Percentiles rank a stretch among this genome's conserved stretches.
Conservation (phyloP, 345 rosid species). For the Kandelia obovata region DNA sequence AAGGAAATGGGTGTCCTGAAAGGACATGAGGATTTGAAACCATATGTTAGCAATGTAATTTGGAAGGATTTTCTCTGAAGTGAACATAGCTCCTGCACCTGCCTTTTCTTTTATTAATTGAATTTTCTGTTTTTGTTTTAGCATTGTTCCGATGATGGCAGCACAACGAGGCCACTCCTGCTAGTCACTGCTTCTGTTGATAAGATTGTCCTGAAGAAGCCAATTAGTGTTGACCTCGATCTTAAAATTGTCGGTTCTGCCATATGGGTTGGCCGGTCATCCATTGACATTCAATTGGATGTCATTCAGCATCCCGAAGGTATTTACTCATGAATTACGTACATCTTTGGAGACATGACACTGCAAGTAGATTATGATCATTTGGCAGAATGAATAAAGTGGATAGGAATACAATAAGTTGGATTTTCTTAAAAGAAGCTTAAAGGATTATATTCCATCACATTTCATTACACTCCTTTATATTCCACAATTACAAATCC, state of each 20-base stretch:
- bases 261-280: constrained; percentile 83
- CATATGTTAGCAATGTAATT: background rate
- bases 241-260: constrained; percentile 72
- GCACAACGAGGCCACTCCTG: constrained; percentile 76
- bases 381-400: too few relatives aligned
- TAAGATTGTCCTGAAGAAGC: constrained; percentile 70
- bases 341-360: too few relatives aligned
- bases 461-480: too few relatives aligned
- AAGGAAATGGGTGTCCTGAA: background rate
- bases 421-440: too few relatives aligned
- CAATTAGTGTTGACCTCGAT: constrained; percentile 59
- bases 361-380: too few relatives aligned
- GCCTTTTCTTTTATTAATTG: constrained; percentile 5
- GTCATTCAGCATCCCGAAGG: background rate
- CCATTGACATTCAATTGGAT: constrained; percentile 42
- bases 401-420: too few relatives aligned
- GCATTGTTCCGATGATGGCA: constrained; percentile 77
- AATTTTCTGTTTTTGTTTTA: constrained; percentile 27
- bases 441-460: too few relatives aligned
- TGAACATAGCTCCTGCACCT: background rate
- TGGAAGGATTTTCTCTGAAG: background rate
- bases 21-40: background rate
- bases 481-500: too few relatives aligned
- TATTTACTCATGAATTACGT: background rate
- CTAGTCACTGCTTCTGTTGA: constrained; percentile 90